Evolutionary conservation across 2,329 filamentous ascomycete species (phyloP), one percentile per base, ranked within the genome.

Genomic region (Xylaria sp.): DNA sequence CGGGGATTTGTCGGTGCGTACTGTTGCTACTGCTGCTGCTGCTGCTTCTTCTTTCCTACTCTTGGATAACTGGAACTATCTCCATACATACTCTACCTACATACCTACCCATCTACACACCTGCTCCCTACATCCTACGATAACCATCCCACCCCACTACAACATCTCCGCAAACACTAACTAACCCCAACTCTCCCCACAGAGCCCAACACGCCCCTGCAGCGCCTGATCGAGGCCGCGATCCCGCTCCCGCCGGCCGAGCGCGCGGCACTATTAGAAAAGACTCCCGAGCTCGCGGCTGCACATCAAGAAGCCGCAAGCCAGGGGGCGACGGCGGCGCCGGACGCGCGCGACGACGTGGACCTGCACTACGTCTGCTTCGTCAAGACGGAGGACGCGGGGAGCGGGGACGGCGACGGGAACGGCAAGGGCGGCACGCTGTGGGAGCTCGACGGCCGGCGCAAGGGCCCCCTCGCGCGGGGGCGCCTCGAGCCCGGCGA

Each of bases 361-460:
- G 93, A 97, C 69, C 78, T 97, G 64, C 94, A 99, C 76, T 97
- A 96, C 71, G 93, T 97, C 43, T 94, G 91, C 68, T 99, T 97
- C 73, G 89, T 94, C 48, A 94, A 92, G 77, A 78, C 78, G 74
- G 63, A 54, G 19, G 47, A 74, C n/a, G n/a, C n/a, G n/a, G n/a
- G n/a, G n/a, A n/a, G n/a, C n/a, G n/a, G n/a, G n/a, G n/a, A n/a
- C n/a, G n/a, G n/a, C n/a, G n/a, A n/a, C n/a, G n/a, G n/a, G n/a
- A n/a, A n/a, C n/a, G n/a, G n/a, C n/a, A n/a, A n/a, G 47, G 85
- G 89, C 70, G 87, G 87, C 50, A 82, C 70, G 11, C 66, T 85
- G 37, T 85, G 82, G 81, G 83, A 86, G 75, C 76, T 86, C 9
- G 83, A 86, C 63, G 83, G 83, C 2, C 73, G 82, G 46, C 68